Evolutionary conservation across 75 land plant genomes (phyloP), one percentile per base, ranked within the genome.

Genomic region (Pinus taeda): DNA sequence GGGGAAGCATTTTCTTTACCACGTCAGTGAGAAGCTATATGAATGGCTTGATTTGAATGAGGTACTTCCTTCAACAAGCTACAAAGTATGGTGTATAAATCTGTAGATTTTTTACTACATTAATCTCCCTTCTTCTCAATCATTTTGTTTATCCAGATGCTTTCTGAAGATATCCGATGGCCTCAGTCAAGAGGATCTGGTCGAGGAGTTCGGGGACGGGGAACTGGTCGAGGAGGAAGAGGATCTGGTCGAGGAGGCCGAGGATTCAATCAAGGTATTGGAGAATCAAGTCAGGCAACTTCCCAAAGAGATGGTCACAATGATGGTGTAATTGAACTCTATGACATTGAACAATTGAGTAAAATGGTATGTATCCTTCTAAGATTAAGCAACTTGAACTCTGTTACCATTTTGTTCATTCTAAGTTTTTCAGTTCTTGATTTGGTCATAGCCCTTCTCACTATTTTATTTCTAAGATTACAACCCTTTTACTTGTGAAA

Each of bases 1-100:
- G 71, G 71, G 71, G 49, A 42, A 20, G 7, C 71, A 67, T 15
- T 39, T 6, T 18, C 39, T 67, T 17, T 67, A 36, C n/a, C 71
- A 67, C 15, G 9, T 67, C 17, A 42, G 39, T 14, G 49, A 67
- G 20, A 67, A 67, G 11, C 33, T 67, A n/a, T 67, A 67, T 37
- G 71, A 67, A 18, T 67, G 71, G 71, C 39, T 67, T 39, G 20
- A 67, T 67, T 20, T 67, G 71, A 67, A 67, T 37, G 71, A 67
- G 71, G 71, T 67, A 67, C n/a, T 67, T 29, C 8, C 9, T 49
- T 49, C 53, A 49, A 49, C 53, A 49, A 49, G 12, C 53, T 49
- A 49, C 53, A 8, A 49, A 49, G 71, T 3, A 39, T 67, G n/a
- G 1, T 67, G 36, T 17, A 39, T 67, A 37, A 67, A 4, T 65